These are phyloP conservation scores for Phlebopus sp. DNA, from an alignment of 1,284 basidiomycete species.

Conservation along the genomic window DNA sequence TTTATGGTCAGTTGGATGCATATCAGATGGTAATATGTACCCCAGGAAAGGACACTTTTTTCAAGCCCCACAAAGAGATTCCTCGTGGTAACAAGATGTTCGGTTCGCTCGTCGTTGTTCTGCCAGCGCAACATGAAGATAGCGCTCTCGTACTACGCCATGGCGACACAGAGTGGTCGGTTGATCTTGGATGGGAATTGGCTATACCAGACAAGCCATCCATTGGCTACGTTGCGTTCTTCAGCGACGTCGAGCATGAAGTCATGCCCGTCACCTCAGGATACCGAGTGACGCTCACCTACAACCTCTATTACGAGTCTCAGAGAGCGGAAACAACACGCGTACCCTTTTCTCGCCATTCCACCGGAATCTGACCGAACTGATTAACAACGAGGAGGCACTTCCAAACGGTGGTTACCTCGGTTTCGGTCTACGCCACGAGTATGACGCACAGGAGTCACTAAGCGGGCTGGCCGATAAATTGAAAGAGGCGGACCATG, in stretches of 20 bases:
- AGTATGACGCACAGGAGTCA: constrained; percentile 22
- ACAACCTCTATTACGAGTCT: constrained; percentile 32
- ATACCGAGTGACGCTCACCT: constrained; percentile 41
- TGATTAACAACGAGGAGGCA: constrained; percentile 22
- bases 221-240: constrained; percentile 35
- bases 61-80: constrained; percentile 24
- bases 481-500: constrained; percentile 28
- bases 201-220: constrained; percentile 3
- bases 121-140: constrained; percentile 39
- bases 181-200: constrained; percentile 20
- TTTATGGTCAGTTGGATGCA: constrained; percentile 27
- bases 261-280: constrained; percentile 38
- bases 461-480: constrained; percentile 1
- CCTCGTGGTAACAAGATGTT: constrained; percentile 31
- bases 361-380: constrained; percentile 8
- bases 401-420: constrained; percentile 32
- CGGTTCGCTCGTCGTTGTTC: constrained; percentile 37
- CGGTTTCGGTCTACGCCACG: constrained; percentile 32
- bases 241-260: constrained; percentile 41
- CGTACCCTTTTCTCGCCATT: neutral
- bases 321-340: neutral
- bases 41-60: constrained; percentile 19
- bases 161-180: constrained; percentile 23
- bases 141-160: constrained; percentile 36
- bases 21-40: neutral